phyloP scores from a whole-genome alignment of 1,139 yeast genomes.

The Taiozyma sp. region DNA sequence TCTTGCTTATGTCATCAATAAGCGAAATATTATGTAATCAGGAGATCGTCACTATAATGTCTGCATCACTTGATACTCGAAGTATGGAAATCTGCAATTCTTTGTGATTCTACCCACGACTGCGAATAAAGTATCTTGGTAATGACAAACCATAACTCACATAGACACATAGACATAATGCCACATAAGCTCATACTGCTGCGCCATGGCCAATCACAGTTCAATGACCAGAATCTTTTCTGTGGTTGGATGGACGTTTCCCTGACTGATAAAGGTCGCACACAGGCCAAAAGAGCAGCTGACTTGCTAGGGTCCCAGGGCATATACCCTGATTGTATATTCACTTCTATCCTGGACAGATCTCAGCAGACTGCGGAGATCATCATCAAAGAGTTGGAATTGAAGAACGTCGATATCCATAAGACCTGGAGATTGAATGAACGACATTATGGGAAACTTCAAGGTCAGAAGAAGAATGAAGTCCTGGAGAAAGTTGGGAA shows the following conservation, averaged over 20 bases:
- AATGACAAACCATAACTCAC: background rate
- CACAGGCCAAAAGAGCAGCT: constrained; percentile 62
- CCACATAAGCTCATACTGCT: constrained; percentile 41
- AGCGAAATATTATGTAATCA: background rate
- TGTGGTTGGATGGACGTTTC: constrained; percentile 85
- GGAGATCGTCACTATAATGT: background rate
- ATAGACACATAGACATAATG: constrained; percentile 3
- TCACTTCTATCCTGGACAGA: constrained; percentile 61
- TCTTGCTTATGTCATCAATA: background rate
- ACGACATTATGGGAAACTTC: constrained; percentile 74
- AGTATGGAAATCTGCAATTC: background rate
- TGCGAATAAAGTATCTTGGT: background rate
- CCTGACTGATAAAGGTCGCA: constrained; percentile 53
- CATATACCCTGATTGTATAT: constrained; percentile 50
- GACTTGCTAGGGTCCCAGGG: constrained; percentile 37
- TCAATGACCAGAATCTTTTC: constrained; percentile 66
- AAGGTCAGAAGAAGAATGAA: constrained; percentile 59
- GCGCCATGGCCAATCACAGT: constrained; percentile 75
- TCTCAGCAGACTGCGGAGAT: constrained; percentile 65
- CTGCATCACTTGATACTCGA: background rate
- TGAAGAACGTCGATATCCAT: constrained; percentile 84
- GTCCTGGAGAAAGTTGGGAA: constrained; percentile 50
- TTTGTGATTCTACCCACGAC: background rate
- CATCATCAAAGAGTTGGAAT: constrained; percentile 65
- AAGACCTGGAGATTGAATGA: constrained; percentile 80